A percentile compares a stretch with the other conserved stretches of the same genome.
Evolutionary conservation across 2,329 filamentous ascomycete species (phyloP).

Genomic region (Xylaria sp.): DNA sequence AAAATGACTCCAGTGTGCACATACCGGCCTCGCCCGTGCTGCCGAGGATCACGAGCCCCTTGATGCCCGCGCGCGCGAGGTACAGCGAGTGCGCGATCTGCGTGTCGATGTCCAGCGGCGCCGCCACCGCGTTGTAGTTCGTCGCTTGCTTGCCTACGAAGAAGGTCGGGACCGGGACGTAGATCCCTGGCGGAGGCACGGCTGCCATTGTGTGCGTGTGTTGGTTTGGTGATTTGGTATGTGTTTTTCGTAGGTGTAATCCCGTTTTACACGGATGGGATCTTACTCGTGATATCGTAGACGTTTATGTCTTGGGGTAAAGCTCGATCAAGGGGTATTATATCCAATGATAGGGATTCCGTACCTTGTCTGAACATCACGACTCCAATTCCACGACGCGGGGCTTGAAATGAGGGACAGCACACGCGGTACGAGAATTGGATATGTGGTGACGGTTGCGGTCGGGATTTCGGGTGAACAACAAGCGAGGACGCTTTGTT

Average conservation of each 20-base stretch:
- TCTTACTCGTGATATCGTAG: neutral
- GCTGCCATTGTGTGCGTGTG: conserved; percentile 36
- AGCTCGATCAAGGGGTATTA: neutral
- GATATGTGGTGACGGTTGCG: conserved; percentile 23
- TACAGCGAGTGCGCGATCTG: conserved; percentile 68
- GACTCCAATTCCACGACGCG: conserved; percentile 31
- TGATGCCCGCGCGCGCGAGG: conserved; percentile 68
- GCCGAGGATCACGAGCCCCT: conserved; percentile 69
- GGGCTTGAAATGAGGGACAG: conserved; percentile 33
- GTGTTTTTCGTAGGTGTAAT: neutral
- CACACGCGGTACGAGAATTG: conserved; percentile 24
- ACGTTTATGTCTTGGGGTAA: neutral
- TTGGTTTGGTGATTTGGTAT: neutral
- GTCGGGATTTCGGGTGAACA: conserved; percentile 40
- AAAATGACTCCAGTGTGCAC: too few species aligned
- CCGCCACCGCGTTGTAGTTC: conserved; percentile 55
- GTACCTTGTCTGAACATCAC: neutral
- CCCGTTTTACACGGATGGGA: neutral
- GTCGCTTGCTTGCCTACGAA: conserved; percentile 56
- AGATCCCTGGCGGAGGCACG: conserved; percentile 60
- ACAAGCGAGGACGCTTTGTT: conserved; percentile 26
- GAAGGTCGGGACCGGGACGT: conserved; percentile 71
- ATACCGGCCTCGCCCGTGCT: conserved; percentile 72
- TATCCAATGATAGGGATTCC: neutral
- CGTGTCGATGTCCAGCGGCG: conserved; percentile 66